Base-by-base conservation (phyloP, 2,329 filamentous ascomycete species). In the Acephala macrosclerotiorum region DNA sequence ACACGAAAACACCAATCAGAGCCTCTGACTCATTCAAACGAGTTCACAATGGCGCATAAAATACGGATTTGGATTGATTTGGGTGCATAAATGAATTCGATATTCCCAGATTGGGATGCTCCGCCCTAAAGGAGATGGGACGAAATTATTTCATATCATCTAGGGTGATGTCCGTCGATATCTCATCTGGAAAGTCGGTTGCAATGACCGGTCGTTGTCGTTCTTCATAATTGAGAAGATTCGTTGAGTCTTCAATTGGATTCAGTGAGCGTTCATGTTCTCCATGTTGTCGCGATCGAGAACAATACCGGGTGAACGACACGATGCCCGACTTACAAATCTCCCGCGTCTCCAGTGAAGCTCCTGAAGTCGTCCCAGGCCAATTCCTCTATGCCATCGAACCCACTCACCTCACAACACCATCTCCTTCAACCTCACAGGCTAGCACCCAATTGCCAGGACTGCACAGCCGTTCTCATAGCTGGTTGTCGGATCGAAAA, bases 351-450 rank as follows among this genome's bases (percentile, higher is more conserved):
- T 57, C 51, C 18, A 62, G 60, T 38, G 60, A 62, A 62, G 60
- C 60, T 18, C 60, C 60, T 20, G 60, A 62, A 58, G 60, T 57
- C n/a, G 60, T 62, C 2, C 38, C 60, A 12, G 49, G 55, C n/a
- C 60, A 62, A 22, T 33, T 38, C 20, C 60, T 53, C 22, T 20
- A 25, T 22, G 26, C 11, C 25, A 16, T 33, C 9, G 22, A 26
- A 29, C 2, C 2, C 25, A 3, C 20, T 6, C 3, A 12, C 45
- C n/a, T 29, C 2, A 16, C 25, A 2, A 33, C 22, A 16, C 49
- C 11, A 14, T 53, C 49, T 29, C 49, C 49, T 16, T 53, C 49
- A 7, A 33, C 49, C 25, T 53, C 22, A 3, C 45, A 49, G 14
- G n/a, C 45, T 25, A 53, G 26, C 26, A 29, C 22, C 5, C 49